These are phyloP conservation scores for Hordeum pubiflorum DNA, from an alignment of 202 grass and related monocot genomes.

Conservation along the genomic window DNA sequence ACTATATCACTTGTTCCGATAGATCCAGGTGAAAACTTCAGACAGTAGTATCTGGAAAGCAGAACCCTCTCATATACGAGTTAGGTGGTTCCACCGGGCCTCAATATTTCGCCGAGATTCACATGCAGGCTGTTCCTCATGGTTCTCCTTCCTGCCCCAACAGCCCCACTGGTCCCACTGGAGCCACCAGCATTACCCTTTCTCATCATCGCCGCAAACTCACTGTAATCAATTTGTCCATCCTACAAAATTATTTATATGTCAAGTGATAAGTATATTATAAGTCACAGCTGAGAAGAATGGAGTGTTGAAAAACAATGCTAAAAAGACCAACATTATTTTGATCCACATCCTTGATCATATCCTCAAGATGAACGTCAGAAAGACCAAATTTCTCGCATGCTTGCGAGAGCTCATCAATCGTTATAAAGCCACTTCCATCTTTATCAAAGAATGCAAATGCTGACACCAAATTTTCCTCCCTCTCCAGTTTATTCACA, in stretches of 20 bases:
- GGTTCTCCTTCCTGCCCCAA: conserved; percentile 58
- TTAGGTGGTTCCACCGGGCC: conserved; percentile 27
- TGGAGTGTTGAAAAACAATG: not conserved
- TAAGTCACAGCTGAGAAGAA: conserved; percentile 8
- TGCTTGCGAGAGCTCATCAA: conserved; percentile 86
- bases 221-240: conserved; percentile 91
- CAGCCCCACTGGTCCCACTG: not conserved
- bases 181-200: conserved; percentile 65
- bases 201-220: conserved; percentile 90
- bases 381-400: conserved; percentile 71
- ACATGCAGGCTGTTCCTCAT: conserved; percentile 69
- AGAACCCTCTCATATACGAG: not conserved
- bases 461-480: conserved; percentile 68
- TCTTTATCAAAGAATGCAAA: conserved; percentile 89
- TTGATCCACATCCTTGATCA: conserved; percentile 94
- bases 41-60: not conserved
- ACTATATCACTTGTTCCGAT: not conserved
- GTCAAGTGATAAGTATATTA: conserved; percentile 9
- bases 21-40: conserved; percentile 6
- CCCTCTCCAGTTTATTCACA: conserved; percentile 92
- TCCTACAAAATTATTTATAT: conserved; percentile 52
- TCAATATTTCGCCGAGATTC: conserved; percentile 57
- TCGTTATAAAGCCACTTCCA: conserved; percentile 91
- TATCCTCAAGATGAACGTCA: conserved; percentile 91
- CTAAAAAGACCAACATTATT: conserved; percentile 61